Conservation (phyloP, 441 rosid species). For the Jatropha podagrica region DNA sequence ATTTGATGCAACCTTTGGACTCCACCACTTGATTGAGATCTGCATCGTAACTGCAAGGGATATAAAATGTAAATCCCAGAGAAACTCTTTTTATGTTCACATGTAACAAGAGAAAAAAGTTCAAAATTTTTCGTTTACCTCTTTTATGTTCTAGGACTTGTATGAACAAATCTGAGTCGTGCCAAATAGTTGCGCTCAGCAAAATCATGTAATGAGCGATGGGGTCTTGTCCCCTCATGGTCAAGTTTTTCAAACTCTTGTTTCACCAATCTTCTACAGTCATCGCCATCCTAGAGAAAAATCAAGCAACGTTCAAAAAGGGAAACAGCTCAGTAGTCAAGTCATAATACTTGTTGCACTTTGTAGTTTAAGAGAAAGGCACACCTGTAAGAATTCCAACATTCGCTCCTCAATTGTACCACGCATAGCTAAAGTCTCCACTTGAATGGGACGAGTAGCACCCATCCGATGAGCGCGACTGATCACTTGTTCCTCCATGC, state of each 20-base stretch:
- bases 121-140: slow-evolving; percentile 5
- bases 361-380: neutral
- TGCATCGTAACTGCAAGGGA: slow-evolving; percentile 5
- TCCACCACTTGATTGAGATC: neutral
- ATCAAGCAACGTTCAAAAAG: neutral
- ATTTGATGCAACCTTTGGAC: neutral
- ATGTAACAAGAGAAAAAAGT: neutral
- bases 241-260: slow-evolving; percentile 46
- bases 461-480: slow-evolving; percentile 99
- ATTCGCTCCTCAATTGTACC: slow-evolving; percentile 96
- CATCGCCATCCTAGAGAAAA: slow-evolving; percentile 54
- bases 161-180: slow-evolving; percentile 62
- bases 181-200: slow-evolving; percentile 82
- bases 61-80: neutral
- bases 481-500: slow-evolving; percentile 98
- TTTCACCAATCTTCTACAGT: slow-evolving; percentile 48
- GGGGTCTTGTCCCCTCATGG: slow-evolving; percentile 43
- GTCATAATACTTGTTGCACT: neutral
- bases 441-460: slow-evolving; percentile 84
- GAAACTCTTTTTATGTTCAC: neutral
- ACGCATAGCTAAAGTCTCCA: slow-evolving; percentile 87
- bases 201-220: slow-evolving; percentile 79
- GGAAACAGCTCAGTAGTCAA: neutral
- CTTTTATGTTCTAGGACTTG: slow-evolving; percentile 24
- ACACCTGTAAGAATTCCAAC: slow-evolving; percentile 79